Evolutionary conservation across 768 basidiomycete species (phyloP).

Genomic region (Mycena crocata): DNA sequence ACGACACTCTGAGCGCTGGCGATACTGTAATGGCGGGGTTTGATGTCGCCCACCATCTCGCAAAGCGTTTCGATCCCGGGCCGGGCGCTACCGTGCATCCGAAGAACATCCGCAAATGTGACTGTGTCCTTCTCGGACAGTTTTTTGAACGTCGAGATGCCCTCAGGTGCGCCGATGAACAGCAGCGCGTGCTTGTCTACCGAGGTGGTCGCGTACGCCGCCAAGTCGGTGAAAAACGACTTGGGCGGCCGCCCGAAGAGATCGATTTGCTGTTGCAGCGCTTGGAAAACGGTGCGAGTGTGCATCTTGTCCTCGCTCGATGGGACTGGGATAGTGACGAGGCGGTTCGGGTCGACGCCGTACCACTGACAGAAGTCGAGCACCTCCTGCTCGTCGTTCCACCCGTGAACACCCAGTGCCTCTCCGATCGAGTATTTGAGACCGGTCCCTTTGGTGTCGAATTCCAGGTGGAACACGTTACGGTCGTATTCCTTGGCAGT

Average conservation of each 20-base stretch:
- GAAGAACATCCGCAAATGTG: conserved; percentile 89
- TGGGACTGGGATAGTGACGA: conserved; percentile 85
- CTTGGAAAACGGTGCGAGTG: conserved; percentile 94
- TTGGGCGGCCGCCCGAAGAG: conserved; percentile 96
- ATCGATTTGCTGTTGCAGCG: conserved; percentile 96
- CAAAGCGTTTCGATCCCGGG: conserved; percentile 89
- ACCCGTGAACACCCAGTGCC: conserved; percentile 96
- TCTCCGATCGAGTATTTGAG: conserved; percentile 97
- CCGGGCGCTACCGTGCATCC: conserved; percentile 79
- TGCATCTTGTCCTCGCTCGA: conserved; percentile 78
- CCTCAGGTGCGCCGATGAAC: conserved; percentile 95
- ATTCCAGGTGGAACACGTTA: conserved; percentile 99
- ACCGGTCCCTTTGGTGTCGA: conserved; percentile 91
- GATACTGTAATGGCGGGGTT: conserved; percentile 98
- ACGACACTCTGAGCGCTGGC: conserved; percentile 96
- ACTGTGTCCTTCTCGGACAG: conserved; percentile 95
- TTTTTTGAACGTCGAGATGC: conserved; percentile 93
- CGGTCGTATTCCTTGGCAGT: conserved; percentile 97
- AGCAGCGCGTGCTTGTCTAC: conserved; percentile 84
- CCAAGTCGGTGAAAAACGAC: conserved; percentile 92
- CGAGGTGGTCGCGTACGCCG: conserved; percentile 74
- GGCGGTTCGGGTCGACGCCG: conserved; percentile 80
- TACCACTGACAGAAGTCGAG: conserved; percentile 93
- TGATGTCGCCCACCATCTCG: conserved; percentile 92
- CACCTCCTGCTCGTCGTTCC: conserved; percentile 94